These are phyloP conservation scores for Neurospora sp. DNA, from an alignment of 495 filamentous ascomycete species.

Conservation along the genomic window DNA sequence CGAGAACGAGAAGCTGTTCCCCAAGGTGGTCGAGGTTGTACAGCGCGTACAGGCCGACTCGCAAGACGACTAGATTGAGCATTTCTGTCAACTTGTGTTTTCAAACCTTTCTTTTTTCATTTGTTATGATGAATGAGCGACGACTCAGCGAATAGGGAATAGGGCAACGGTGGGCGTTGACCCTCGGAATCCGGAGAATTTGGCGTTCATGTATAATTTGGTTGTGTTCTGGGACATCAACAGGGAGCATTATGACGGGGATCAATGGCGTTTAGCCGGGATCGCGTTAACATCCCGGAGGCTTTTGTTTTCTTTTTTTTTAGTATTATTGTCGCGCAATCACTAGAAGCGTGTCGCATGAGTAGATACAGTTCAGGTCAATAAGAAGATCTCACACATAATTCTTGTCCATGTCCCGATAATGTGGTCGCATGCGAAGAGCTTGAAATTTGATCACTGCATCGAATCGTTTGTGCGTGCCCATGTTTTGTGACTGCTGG, in stretches of 20 bases:
- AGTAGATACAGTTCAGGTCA: neutral
- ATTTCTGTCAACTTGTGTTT: neutral
- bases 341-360: neutral
- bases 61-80: slow-evolving; percentile 19
- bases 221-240: neutral
- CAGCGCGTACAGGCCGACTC: slow-evolving; percentile 62
- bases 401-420: neutral
- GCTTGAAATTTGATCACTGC: neutral
- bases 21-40: slow-evolving; percentile 59
- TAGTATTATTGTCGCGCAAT: neutral
- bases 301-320: neutral
- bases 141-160: neutral
- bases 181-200: neutral
- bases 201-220: slow-evolving; percentile 1
- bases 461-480: neutral
- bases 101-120: neutral
- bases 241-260: neutral
- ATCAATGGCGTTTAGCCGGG: neutral
- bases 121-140: neutral
- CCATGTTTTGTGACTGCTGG: neutral
- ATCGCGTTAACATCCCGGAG: neutral
- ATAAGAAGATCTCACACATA: neutral
- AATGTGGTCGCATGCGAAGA: neutral
- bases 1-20: slow-evolving; percentile 60
- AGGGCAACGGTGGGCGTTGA: neutral